A percentile compares a stretch with the other conserved stretches of the same genome.
Evolutionary conservation across 176 grass and related monocot species (phyloP).

Genomic region (Poa annua): DNA sequence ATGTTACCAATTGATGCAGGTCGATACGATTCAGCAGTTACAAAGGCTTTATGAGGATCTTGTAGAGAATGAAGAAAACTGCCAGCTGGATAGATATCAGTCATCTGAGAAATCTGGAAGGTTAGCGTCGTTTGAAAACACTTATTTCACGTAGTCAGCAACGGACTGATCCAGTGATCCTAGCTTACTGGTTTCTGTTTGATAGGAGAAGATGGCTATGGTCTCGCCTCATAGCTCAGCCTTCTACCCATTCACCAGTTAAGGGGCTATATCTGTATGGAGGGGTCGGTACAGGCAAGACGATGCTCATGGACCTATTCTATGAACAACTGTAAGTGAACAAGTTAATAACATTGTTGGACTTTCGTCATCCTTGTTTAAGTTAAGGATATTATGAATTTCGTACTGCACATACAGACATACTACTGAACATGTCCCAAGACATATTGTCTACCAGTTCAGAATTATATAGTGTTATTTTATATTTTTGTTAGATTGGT

Average conservation of each 20-base stretch:
- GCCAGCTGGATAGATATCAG: constrained; percentile 77
- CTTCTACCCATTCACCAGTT: constrained; percentile 60
- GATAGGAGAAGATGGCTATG: constrained; percentile 91
- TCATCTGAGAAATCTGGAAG: constrained; percentile 80
- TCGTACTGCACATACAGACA: background rate
- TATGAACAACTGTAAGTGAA: constrained; percentile 82
- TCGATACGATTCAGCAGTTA: constrained; percentile 75
- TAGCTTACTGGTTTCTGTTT: constrained; percentile 39
- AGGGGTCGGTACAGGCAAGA: constrained; percentile 92
- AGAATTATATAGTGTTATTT: constrained; percentile 12
- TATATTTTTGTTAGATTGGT: background rate
- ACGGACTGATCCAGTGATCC: background rate
- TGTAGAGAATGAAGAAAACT: constrained; percentile 64
- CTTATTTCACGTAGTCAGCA: constrained; percentile 27
- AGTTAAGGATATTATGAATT: background rate
- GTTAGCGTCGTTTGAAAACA: constrained; percentile 33
- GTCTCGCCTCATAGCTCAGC: constrained; percentile 72
- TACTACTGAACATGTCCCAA: background rate
- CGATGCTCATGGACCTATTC: constrained; percentile 97
- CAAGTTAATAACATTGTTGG: constrained; percentile 14
- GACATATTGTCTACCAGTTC: background rate
- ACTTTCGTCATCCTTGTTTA: background rate
- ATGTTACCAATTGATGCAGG: constrained; percentile 48
- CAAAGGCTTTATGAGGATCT: constrained; percentile 84
- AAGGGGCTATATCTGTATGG: constrained; percentile 87